A percentile compares a stretch with the other conserved stretches of the same genome.
These are phyloP conservation scores for Teratosphaeria viscida DNA, from an alignment of 2,329 filamentous ascomycete genomes.

Conservation along the genomic window DNA sequence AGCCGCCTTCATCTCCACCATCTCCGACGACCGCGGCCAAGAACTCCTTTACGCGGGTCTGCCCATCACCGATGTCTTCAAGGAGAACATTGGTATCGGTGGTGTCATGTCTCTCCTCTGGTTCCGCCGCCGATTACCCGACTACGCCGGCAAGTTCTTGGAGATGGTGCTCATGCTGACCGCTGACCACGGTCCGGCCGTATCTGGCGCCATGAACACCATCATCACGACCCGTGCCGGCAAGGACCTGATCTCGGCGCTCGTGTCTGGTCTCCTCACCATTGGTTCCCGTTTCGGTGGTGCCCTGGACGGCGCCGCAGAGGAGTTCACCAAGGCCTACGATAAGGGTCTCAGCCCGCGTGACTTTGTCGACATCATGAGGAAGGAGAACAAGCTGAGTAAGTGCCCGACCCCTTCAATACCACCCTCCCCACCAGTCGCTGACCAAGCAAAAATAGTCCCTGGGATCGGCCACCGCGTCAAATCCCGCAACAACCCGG, in stretches of 20 bases:
- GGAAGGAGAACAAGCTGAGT: constrained; percentile 99
- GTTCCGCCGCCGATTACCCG: constrained; percentile 95
- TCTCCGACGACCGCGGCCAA: constrained; percentile 98
- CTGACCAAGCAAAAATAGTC: constrained; percentile 40
- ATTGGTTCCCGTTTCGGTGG: constrained; percentile 98
- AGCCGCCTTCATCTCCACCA: constrained; percentile 98
- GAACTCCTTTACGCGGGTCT: constrained; percentile 98
- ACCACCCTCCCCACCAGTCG: not conserved
- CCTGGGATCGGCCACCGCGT: constrained; percentile 98
- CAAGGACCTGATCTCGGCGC: constrained; percentile 92
- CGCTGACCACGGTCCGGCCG: constrained; percentile 95
- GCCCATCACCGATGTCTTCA: constrained; percentile 99
- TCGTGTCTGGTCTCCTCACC: constrained; percentile 93
- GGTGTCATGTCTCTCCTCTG: constrained; percentile 99
- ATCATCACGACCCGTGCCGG: constrained; percentile 99
- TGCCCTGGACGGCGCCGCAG: constrained; percentile 92
- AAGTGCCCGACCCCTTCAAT: constrained; percentile 26
- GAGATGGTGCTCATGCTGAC: constrained; percentile 99
- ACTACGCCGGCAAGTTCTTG: constrained; percentile 96
- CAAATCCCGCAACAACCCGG: constrained; percentile 99
- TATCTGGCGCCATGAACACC: constrained; percentile 99
- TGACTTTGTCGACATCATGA: constrained; percentile 98
- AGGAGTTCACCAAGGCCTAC: constrained; percentile 96
- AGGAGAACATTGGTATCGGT: constrained; percentile 95
- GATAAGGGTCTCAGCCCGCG: constrained; percentile 97